A percentile compares a stretch with the other conserved stretches of the same genome.
Conservation (phyloP, 2,329 filamentous ascomycete species). For the Salinomyces thailandicus region DNA sequence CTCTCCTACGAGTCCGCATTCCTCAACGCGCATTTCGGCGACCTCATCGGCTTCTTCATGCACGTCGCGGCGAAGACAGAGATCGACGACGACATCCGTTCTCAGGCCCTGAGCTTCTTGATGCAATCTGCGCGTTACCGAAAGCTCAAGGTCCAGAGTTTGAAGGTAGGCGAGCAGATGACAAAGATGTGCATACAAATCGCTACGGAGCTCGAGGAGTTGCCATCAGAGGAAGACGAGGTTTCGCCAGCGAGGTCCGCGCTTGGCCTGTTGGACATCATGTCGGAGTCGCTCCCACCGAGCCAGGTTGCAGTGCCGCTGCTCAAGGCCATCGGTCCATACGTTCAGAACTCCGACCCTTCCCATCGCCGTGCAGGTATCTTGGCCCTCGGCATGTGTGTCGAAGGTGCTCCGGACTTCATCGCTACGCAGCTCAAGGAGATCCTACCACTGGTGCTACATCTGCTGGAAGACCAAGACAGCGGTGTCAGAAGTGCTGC, state of each 20-base stretch:
- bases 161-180: slow-evolving; percentile 76
- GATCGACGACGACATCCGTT: slow-evolving; percentile 72
- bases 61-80: slow-evolving; percentile 67
- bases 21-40: slow-evolving; percentile 74
- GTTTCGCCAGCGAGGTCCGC: slow-evolving; percentile 77
- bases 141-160: slow-evolving; percentile 88
- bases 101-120: slow-evolving; percentile 85
- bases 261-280: slow-evolving; percentile 76
- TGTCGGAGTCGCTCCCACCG: slow-evolving; percentile 78
- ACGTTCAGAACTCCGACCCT: slow-evolving; percentile 63
- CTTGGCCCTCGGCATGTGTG: slow-evolving; percentile 81
- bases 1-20: slow-evolving; percentile 81
- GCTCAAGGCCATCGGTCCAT: slow-evolving; percentile 73
- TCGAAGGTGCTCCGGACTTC: slow-evolving; percentile 95
- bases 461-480: slow-evolving; percentile 74
- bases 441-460: slow-evolving; percentile 75
- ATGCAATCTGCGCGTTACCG: slow-evolving; percentile 86
- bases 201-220: slow-evolving; percentile 74
- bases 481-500: slow-evolving; percentile 76
- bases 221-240: slow-evolving; percentile 64
- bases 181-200: slow-evolving; percentile 83
- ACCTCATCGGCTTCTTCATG: slow-evolving; percentile 89
- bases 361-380: slow-evolving; percentile 83
- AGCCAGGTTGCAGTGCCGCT: slow-evolving; percentile 91
- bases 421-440: slow-evolving; percentile 83